These are phyloP conservation scores for Cryphonectria japonica DNA, from an alignment of 2,329 filamentous ascomycete species.

Conservation along the genomic window DNA sequence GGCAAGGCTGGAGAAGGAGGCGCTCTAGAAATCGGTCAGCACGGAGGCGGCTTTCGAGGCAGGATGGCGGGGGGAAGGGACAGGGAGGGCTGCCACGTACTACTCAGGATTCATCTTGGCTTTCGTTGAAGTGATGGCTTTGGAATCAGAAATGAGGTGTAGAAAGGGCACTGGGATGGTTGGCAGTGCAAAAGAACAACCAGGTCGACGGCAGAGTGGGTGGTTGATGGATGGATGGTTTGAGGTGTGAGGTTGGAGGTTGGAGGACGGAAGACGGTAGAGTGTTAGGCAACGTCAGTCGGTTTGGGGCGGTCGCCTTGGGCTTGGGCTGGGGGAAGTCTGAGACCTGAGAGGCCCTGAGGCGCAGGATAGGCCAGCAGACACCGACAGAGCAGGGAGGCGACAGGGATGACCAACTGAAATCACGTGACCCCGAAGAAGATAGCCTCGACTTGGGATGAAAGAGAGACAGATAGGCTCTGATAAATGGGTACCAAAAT, in stretches of 20 bases:
- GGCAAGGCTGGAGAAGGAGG: slow-evolving; percentile 16
- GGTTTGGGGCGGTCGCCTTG: background rate
- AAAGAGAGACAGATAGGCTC: background rate
- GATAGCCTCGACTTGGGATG: background rate
- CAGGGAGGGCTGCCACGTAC: slow-evolving; percentile 59
- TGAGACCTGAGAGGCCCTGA: slow-evolving; percentile 1
- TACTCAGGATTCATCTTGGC: slow-evolving; percentile 89
- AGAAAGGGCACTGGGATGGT: slow-evolving; percentile 23
- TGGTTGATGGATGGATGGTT: slow-evolving; percentile 30
- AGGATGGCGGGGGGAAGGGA: slow-evolving; percentile 26
- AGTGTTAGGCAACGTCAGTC: slow-evolving; percentile 29
- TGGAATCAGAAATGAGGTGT: slow-evolving; percentile 10
- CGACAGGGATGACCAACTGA: background rate
- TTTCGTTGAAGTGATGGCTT: slow-evolving; percentile 31
- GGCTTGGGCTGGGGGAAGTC: background rate
- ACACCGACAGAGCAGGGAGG: background rate
- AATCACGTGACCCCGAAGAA: slow-evolving; percentile 5
- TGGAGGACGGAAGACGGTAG: slow-evolving; percentile 20
- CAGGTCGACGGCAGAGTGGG: slow-evolving; percentile 20
- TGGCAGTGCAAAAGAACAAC: slow-evolving; percentile 23
- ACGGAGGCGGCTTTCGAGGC: slow-evolving; percentile 16
- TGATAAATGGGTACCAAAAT: background rate
- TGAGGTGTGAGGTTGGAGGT: slow-evolving; percentile 25
- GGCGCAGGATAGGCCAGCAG: slow-evolving; percentile 11
- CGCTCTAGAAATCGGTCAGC: slow-evolving; percentile 32